Base-by-base conservation (phyloP, 2,329 filamentous ascomycete genomes). In the Scortechinia acanthostroma region DNA sequence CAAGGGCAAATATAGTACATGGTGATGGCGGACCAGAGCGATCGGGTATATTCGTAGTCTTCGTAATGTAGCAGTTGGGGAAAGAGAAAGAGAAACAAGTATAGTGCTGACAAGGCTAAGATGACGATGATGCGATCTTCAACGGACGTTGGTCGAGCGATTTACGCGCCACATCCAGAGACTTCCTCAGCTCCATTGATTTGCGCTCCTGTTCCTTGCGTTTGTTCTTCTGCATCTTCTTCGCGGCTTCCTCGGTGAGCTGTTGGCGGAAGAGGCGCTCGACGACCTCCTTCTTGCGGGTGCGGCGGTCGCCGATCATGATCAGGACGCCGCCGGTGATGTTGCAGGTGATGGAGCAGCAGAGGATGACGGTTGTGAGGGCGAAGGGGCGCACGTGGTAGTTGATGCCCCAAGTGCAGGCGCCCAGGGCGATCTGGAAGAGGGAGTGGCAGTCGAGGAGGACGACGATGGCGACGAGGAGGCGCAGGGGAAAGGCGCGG, bases 251-350 rank as follows among this genome's bases (percentile, higher is more conserved):
- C 22, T 70, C 58, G 43, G 88, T 94, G 46, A 94, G 62, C 50
- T 88, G 80, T 58, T 93, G 88, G 22, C 87, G 70, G 54, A 86
- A 79, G 63, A 93, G 77, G 40, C 83, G 74, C 56, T 91, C 83
- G 19, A 90, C 70, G 0, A 94, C 86, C 35, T 94, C 88, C 74
- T 90, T 91, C 73, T 94, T 94, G 43, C 88, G 71, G 2, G 88
- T 90, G 50, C 75, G 77, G 17, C 82, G 76, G 56, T 91, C 88
- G 1, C 88, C 88, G 15, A 89, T 71, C 51, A 73, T 80, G 58
- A 94, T 94, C 21, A 91, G 58, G 1, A 94, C 63, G 3, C 88
- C 88, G 0, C 84, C 88, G 0, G 76, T 76, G 50, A 89, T 83
- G 58, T 94, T 94, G 57, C 80, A 85, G 0, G 80, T 76, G 53